Evolutionary conservation across 768 basidiomycete species (phyloP).

Genomic region (Leccinum rimulosum): DNA sequence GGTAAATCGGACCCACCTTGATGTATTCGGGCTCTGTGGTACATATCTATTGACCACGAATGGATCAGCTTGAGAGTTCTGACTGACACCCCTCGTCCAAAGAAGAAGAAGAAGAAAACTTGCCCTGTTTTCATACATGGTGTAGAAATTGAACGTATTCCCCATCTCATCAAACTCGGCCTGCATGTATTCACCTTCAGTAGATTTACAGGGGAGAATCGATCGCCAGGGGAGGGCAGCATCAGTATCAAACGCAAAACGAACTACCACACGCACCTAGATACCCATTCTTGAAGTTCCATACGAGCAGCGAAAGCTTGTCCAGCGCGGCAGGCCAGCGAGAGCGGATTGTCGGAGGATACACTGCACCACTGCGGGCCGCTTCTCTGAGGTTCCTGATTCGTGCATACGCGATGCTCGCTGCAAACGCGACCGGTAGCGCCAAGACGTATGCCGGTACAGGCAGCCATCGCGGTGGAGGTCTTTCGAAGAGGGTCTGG

Average conservation of each 20-base stretch:
- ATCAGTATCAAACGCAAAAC: neutral
- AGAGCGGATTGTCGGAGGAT: conserved; percentile 39
- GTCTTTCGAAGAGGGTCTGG: neutral
- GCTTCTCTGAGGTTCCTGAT: conserved; percentile 46
- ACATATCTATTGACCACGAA: conserved; percentile 26
- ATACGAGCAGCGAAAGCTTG: conserved; percentile 37
- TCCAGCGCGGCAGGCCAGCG: conserved; percentile 47
- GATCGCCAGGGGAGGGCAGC: neutral
- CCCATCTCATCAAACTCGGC: conserved; percentile 11
- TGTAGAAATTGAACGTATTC: conserved; percentile 21
- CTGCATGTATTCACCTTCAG: neutral
- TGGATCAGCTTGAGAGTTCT: neutral
- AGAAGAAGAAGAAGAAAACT: neutral
- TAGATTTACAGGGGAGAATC: neutral
- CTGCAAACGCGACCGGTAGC: conserved; percentile 22
- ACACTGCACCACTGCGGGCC: conserved; percentile 43
- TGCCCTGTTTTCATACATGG: conserved; percentile 30
- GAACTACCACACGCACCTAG: conserved; percentile 35
- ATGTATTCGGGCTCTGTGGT: conserved; percentile 40
- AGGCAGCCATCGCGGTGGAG: conserved; percentile 12
- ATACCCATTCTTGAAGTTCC: conserved; percentile 45
- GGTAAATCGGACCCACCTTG: conserved; percentile 29
- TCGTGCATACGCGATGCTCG: conserved; percentile 37
- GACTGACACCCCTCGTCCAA: neutral
- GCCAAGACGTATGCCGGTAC: conserved; percentile 22